Percentiles rank a stretch among this genome's conserved stretches.
Conservation (phyloP, 2,329 filamentous ascomycete species). For the Incumbomyces delicatus region DNA sequence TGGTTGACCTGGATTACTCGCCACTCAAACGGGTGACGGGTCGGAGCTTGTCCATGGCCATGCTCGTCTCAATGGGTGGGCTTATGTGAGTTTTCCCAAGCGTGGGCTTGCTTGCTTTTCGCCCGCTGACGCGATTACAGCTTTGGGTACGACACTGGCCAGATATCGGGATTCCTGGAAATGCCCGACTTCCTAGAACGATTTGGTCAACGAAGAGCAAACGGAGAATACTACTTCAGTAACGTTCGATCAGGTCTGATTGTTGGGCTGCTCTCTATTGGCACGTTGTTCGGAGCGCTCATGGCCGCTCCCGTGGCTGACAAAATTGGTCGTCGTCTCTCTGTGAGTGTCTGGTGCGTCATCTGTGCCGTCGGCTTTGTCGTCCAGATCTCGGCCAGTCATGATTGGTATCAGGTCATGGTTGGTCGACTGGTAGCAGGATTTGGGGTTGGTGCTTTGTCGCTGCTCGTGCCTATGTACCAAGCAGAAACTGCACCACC, state of each 20-base stretch:
- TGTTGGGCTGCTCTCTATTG: conserved; percentile 33
- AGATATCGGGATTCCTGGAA: conserved; percentile 35
- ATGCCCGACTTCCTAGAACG: conserved; percentile 32
- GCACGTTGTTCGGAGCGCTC: conserved; percentile 34
- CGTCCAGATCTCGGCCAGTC: conserved; percentile 31
- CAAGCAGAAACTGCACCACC: conserved; percentile 66
- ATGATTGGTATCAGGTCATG: conserved; percentile 36
- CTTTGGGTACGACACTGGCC: conserved; percentile 33
- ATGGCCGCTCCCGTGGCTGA: conserved; percentile 37
- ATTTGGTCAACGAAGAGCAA: conserved; percentile 25
- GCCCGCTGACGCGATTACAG: conserved; percentile 4
- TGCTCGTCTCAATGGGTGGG: conserved; percentile 37
- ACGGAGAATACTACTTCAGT: conserved; percentile 29
- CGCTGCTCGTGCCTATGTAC: conserved; percentile 65
- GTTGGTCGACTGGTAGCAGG: conserved; percentile 72
- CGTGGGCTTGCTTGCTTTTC: too few relatives aligned
- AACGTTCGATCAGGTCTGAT: conserved; percentile 35
- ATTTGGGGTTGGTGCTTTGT: conserved; percentile 74
- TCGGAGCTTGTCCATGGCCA: conserved; percentile 30
- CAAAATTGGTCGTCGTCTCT: conserved; percentile 33
- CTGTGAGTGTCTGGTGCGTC: conserved; percentile 30
- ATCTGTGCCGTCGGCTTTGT: conserved; percentile 33
- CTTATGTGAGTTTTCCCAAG: conserved; percentile 21
- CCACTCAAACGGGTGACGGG: conserved; percentile 26
- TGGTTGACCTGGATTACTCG: conserved; percentile 19